Conservation (phyloP, 225 moss, liverwort and hornwort species). For the Straminergon stramineum region DNA sequence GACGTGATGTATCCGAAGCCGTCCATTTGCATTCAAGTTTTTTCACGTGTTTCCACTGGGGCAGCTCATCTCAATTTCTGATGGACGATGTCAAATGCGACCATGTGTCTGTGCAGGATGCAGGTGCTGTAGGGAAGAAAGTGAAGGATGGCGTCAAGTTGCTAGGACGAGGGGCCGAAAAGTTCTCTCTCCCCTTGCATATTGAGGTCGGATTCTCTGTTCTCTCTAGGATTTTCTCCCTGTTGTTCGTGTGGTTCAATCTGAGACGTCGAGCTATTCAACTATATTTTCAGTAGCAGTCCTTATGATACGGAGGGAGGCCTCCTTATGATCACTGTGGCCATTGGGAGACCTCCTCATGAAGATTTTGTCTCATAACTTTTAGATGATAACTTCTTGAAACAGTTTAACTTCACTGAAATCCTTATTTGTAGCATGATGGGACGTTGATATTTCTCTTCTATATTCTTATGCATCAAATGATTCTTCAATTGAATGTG, state of each 20-base stretch:
- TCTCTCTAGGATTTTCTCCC: not conserved
- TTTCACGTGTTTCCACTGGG: not conserved
- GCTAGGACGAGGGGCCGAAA: conserved; percentile 74
- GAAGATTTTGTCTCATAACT: not conserved
- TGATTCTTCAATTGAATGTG: not conserved
- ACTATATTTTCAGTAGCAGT: not conserved
- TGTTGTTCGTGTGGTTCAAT: not conserved
- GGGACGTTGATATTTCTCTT: not conserved
- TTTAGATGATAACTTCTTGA: not conserved
- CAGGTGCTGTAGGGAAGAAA: conserved; percentile 90
- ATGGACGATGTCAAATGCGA: not conserved
- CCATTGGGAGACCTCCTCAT: not conserved
- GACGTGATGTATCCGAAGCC: not conserved
- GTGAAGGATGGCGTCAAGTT: conserved; percentile 87
- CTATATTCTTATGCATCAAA: not conserved
- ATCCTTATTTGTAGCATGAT: not conserved
- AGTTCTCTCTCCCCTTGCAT: conserved; percentile 66
- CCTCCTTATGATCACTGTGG: not conserved
- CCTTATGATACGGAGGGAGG: not conserved
- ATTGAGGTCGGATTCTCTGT: conserved; percentile 54
- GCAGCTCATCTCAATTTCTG: not conserved
- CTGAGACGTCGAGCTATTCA: not conserved
- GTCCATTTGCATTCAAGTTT: not conserved
- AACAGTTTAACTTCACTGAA: not conserved
- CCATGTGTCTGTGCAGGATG: conserved; percentile 39